phyloP scores from a whole-genome alignment of 2,329 filamentous ascomycete genomes.

The Phoma sp. region DNA sequence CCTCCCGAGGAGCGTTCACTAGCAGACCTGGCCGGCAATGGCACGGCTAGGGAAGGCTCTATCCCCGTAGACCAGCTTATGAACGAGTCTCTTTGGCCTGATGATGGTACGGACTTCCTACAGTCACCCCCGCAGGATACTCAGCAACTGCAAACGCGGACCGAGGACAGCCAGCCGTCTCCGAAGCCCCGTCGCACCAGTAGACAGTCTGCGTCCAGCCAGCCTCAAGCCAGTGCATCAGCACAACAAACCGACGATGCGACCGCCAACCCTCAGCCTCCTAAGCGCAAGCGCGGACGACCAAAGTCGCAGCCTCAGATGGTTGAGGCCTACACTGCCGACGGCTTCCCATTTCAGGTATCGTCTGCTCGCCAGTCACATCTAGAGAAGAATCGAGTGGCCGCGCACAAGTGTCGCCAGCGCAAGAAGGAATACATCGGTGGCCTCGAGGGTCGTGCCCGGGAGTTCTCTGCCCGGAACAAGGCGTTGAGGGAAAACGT shows the following conservation, averaged over 20 bases:
- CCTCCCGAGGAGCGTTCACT: conserved; percentile 47
- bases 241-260: conserved; percentile 21
- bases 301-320: conserved; percentile 46
- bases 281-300: conserved; percentile 47
- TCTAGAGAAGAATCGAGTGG: conserved; percentile 74
- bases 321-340: conserved; percentile 40
- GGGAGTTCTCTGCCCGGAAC: conserved; percentile 48
- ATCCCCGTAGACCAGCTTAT: conserved; percentile 40
- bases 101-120: not conserved
- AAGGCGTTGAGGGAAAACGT: conserved; percentile 46
- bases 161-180: conserved; percentile 17
- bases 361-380: conserved; percentile 47
- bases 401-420: conserved; percentile 76
- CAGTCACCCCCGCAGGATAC: conserved; percentile 1
- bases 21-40: conserved; percentile 17
- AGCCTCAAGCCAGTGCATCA: conserved; percentile 5
- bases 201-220: conserved; percentile 22
- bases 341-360: conserved; percentile 44
- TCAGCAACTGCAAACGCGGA: conserved; percentile 15
- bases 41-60: conserved; percentile 32
- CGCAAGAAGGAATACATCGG: conserved; percentile 69
- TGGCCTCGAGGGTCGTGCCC: conserved; percentile 57
- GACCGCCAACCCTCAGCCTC: conserved; percentile 33
- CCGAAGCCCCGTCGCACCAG: conserved; percentile 41
- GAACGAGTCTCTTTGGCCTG: conserved; percentile 38